Percentiles rank a stretch among this genome's conserved stretches.
phyloP scores from a whole-genome alignment of 225 moss, liverwort and hornwort genomes.

The Pleurozium schreberi region DNA sequence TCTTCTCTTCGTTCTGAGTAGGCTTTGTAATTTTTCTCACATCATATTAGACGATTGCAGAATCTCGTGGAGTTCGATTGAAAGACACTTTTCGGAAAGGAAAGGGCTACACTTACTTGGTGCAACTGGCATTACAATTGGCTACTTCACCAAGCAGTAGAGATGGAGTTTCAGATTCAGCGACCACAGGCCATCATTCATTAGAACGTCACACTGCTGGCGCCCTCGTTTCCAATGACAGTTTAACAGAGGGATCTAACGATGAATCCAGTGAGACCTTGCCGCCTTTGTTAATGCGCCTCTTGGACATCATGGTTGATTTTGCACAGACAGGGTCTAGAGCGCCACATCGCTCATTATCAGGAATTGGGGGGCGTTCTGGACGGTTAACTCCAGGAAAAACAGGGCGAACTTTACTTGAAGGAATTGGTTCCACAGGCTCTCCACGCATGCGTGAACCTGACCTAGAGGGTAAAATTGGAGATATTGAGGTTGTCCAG shows the following conservation, averaged over 20 bases:
- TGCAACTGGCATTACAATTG: slow-evolving; percentile 55
- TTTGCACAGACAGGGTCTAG: slow-evolving; percentile 33
- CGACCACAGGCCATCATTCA: background rate
- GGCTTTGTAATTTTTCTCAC: background rate
- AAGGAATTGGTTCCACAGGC: slow-evolving; percentile 35
- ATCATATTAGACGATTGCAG: slow-evolving; percentile 18
- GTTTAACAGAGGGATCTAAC: background rate
- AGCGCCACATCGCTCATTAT: slow-evolving; percentile 22
- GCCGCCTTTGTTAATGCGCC: slow-evolving; percentile 27
- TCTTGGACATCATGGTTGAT: slow-evolving; percentile 32
- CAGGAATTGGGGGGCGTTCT: slow-evolving; percentile 33
- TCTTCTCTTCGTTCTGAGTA: background rate
- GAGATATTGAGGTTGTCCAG: slow-evolving; percentile 68
- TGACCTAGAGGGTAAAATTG: slow-evolving; percentile 60
- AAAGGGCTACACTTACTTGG: slow-evolving; percentile 56
- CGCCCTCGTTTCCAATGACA: background rate
- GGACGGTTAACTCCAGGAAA: slow-evolving; percentile 19
- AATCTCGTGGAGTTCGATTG: slow-evolving; percentile 48
- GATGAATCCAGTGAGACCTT: slow-evolving; percentile 7
- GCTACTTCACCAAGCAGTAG: background rate
- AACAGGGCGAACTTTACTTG: slow-evolving; percentile 41
- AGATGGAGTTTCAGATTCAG: background rate
- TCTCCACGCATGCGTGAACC: slow-evolving; percentile 11
- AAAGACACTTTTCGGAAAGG: slow-evolving; percentile 63
- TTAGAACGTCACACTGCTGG: background rate